These are phyloP conservation scores for Calonectria montana DNA, from an alignment of 2,329 filamentous ascomycete genomes.

Conservation along the genomic window DNA sequence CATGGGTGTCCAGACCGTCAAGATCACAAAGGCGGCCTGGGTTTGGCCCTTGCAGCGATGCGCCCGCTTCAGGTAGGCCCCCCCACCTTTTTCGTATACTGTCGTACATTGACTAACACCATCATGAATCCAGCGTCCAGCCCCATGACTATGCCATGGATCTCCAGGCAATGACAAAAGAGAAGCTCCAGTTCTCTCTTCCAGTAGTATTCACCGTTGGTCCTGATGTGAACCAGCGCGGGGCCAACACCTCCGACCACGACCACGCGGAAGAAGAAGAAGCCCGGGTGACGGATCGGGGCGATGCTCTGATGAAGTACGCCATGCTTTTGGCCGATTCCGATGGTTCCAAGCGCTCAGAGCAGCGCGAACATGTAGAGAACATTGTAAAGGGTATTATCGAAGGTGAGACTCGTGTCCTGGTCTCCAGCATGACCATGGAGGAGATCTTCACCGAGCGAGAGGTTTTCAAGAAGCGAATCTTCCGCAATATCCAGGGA, in stretches of 20 bases:
- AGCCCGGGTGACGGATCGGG: slow-evolving; percentile 59
- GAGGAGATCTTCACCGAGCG: slow-evolving; percentile 87
- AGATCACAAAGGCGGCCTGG: slow-evolving; percentile 82
- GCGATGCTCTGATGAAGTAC: slow-evolving; percentile 81
- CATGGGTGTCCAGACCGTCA: slow-evolving; percentile 77
- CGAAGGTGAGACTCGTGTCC: slow-evolving; percentile 85
- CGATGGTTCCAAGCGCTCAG: slow-evolving; percentile 51
- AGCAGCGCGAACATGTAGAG: slow-evolving; percentile 72
- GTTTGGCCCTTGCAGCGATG: slow-evolving; percentile 78
- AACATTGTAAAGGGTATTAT: slow-evolving; percentile 92
- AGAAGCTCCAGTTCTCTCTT: slow-evolving; percentile 85
- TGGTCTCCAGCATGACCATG: slow-evolving; percentile 92
- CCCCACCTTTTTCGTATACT: background rate
- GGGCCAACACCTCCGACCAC: slow-evolving; percentile 51
- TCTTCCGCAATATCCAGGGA: slow-evolving; percentile 79
- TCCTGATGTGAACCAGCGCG: slow-evolving; percentile 75
- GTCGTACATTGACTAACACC: slow-evolving; percentile 13
- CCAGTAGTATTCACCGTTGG: slow-evolving; percentile 90
- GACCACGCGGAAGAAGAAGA: slow-evolving; percentile 33
- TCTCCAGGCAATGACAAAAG: slow-evolving; percentile 88
- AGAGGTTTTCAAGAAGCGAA: slow-evolving; percentile 80
- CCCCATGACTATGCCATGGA: slow-evolving; percentile 87
- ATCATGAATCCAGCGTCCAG: slow-evolving; percentile 61
- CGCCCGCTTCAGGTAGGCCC: slow-evolving; percentile 58
- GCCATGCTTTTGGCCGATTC: slow-evolving; percentile 83